These are phyloP conservation scores for Talaromyces wortmannii DNA, from an alignment of 495 filamentous ascomycete genomes.

Conservation along the genomic window DNA sequence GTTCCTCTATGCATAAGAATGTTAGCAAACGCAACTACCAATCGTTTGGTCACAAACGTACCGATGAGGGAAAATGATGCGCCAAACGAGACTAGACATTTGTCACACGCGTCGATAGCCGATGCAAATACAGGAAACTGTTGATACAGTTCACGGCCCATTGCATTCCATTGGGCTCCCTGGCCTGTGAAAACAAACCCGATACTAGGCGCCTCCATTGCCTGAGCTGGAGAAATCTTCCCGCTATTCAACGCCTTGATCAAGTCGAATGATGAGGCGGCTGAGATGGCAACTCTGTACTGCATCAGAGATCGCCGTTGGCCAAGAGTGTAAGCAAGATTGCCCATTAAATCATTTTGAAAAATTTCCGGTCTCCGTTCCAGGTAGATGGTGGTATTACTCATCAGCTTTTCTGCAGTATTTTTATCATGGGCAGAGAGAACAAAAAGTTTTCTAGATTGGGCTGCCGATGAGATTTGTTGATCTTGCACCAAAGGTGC, in stretches of 20 bases:
- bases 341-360: slow-evolving; percentile 11
- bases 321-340: slow-evolving; percentile 29
- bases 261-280: not conserved
- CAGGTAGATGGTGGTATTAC: slow-evolving; percentile 8
- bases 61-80: too few relatives aligned
- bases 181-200: slow-evolving; percentile 62
- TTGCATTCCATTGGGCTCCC: slow-evolving; percentile 24
- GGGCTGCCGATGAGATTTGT: not conserved
- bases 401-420: not conserved
- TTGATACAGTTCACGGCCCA: slow-evolving; percentile 16
- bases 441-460: not conserved
- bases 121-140: slow-evolving; percentile 8
- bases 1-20: slow-evolving; percentile 5
- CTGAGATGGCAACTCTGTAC: slow-evolving; percentile 4
- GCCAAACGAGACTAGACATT: not conserved
- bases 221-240: not conserved
- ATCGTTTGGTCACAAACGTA: not conserved
- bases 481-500: not conserved
- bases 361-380: slow-evolving; percentile 6
- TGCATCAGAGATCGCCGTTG: slow-evolving; percentile 18
- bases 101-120: slow-evolving; percentile 1
- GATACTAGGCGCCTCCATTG: slow-evolving; percentile 25
- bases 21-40: not conserved
- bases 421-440: not conserved
- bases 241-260: not conserved